Base-by-base conservation (phyloP, 345 rosid species). In the Cochlearia excelsa region DNA sequence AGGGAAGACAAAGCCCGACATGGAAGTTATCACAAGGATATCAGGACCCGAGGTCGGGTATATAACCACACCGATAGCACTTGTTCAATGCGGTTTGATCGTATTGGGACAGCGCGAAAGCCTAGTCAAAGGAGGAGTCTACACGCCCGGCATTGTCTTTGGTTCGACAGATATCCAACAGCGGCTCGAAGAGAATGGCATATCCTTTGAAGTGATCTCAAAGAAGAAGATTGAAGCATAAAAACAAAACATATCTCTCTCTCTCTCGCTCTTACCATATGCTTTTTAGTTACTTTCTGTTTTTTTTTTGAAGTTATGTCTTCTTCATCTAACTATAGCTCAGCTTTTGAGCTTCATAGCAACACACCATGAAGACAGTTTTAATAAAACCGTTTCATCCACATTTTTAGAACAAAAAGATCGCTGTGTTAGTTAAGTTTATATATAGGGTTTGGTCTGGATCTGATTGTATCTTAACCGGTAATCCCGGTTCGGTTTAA, bases 31-130 rank as follows among this genome's bases (percentile, higher is more conserved):
- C 68, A 88, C 98, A 9, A 75, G 95, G 68, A 79, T 88, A 3
- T 75, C 51, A 70, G 96, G 96, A 72, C 98, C 95, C 57, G 95
- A 88, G 71, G 78, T 91, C 35, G 98, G 96, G 68, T 91, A 91
- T 38, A 11, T 88, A 74, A 79, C 90, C 5, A 84, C 95, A 2
- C 95, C 92, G 0, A 84, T 91, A 39, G 55, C 74, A 37, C 72
- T 88, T 28, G 49, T 87, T 43, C 96, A 84, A 28, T 91, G 96
- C 2, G 88, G 87, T 56, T 82, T 84, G 39, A 69, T 85, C 9
- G 68, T 82, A 29, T 73, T 85, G 63, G 68, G 84, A 3, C 75
- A 82, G 56, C 86, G 90, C 0, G 63, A 69, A 56, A 72, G 68
- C 61, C 77, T 91, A 49, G 92, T 91, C 0, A 81, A 76, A 38